A percentile compares a stretch with the other conserved stretches of the same genome.
phyloP scores from a whole-genome alignment of 441 rosid species.

The Rhodomyrtus psidioides region DNA sequence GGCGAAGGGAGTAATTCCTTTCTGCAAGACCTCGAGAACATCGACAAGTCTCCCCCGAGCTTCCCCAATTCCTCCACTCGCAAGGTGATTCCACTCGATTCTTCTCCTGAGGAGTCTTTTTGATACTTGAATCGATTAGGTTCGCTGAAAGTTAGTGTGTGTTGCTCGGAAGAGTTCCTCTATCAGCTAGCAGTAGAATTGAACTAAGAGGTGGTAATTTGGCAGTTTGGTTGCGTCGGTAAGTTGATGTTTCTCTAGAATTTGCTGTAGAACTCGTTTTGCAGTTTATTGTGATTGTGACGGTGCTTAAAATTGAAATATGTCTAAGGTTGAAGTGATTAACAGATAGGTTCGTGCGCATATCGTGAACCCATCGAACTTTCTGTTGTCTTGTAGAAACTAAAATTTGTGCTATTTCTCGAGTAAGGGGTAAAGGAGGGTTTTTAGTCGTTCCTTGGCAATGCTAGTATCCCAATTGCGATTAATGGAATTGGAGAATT shows the following conservation, averaged over 20 bases:
- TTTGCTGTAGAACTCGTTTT: background rate
- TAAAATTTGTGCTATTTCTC: background rate
- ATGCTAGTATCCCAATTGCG: background rate
- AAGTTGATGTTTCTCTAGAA: background rate
- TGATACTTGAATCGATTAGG: background rate
- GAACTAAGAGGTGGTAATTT: background rate
- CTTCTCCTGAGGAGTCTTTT: background rate
- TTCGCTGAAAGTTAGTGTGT: background rate
- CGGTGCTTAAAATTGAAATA: background rate
- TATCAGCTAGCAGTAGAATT: background rate
- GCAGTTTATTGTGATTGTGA: background rate
- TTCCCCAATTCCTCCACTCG: conserved; percentile 76
- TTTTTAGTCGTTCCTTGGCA: background rate
- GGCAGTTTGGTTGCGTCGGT: background rate
- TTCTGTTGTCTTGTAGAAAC: background rate
- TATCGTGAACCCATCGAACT: background rate
- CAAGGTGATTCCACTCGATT: conserved; percentile 30
- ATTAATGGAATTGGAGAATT: background rate
- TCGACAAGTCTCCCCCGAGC: too few relatives aligned
- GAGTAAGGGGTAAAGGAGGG: background rate
- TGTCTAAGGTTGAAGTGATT: background rate
- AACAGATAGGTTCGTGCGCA: background rate
- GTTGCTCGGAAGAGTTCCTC: background rate
- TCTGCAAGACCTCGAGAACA: too few relatives aligned
- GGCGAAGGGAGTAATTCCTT: too few relatives aligned